phyloP scores from a whole-genome alignment of 2,329 filamentous ascomycete genomes.

The Penicillium sp. region DNA sequence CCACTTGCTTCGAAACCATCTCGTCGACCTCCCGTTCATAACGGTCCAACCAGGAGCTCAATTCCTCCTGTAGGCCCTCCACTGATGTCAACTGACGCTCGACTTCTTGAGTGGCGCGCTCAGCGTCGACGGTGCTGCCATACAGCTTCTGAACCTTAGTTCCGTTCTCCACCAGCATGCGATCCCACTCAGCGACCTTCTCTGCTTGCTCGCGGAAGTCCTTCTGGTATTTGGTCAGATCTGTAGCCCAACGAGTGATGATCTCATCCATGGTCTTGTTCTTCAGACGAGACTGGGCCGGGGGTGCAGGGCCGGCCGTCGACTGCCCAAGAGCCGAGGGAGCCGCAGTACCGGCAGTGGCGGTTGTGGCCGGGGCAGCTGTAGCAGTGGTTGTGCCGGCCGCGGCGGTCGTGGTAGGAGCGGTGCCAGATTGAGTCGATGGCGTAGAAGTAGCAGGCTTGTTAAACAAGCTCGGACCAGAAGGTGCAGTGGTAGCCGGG shows the following conservation, averaged over 20 bases:
- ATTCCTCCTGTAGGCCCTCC: slow-evolving; percentile 87
- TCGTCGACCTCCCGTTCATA: slow-evolving; percentile 91
- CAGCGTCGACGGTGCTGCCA: slow-evolving; percentile 84
- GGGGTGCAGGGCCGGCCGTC: slow-evolving; percentile 73
- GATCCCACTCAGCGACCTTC: slow-evolving; percentile 85
- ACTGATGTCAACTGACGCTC: slow-evolving; percentile 85
- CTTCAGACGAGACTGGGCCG: slow-evolving; percentile 78
- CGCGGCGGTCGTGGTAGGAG: slow-evolving; percentile 19
- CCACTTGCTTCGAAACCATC: slow-evolving; percentile 73
- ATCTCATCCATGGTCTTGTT: slow-evolving; percentile 99
- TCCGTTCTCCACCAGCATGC: slow-evolving; percentile 84
- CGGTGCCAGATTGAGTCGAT: slow-evolving; percentile 21
- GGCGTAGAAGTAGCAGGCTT: slow-evolving; percentile 25
- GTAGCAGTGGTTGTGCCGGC: slow-evolving; percentile 23
- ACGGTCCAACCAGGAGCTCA: slow-evolving; percentile 78
- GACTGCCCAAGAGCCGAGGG: slow-evolving; percentile 58
- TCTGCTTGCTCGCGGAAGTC: slow-evolving; percentile 88
- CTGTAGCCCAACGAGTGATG: slow-evolving; percentile 91
- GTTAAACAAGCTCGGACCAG: slow-evolving; percentile 19
- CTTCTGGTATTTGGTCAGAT: slow-evolving; percentile 92
- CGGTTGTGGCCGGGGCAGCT: slow-evolving; percentile 32
- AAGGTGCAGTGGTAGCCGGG: slow-evolving; percentile 23
- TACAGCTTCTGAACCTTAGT: slow-evolving; percentile 94
- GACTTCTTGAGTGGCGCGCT: slow-evolving; percentile 86
- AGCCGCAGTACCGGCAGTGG: slow-evolving; percentile 12